Evolutionary conservation across 768 basidiomycete genomes (phyloP).

Genomic region (Boletus tomentosulus): DNA sequence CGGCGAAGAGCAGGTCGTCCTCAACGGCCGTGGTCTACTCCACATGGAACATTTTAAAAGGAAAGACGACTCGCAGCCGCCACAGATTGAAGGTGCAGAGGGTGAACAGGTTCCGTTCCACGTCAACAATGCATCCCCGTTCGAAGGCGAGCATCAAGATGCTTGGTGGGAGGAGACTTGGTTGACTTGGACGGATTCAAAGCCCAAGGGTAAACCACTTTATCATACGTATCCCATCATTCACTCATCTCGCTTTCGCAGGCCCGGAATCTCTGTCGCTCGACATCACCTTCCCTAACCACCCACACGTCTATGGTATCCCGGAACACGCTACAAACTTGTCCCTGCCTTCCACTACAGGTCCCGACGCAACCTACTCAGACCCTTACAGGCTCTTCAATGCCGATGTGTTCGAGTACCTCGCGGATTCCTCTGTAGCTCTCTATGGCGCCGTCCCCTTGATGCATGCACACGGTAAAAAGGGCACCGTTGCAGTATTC

Average conservation of each 20-base stretch:
- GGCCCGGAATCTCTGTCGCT: constrained; percentile 93
- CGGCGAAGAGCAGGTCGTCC: constrained; percentile 78
- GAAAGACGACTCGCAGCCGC: constrained; percentile 44
- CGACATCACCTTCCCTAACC: constrained; percentile 91
- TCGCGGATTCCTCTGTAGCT: constrained; percentile 70
- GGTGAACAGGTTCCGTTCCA: constrained; percentile 53
- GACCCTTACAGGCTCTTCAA: constrained; percentile 97
- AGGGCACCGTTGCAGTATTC: constrained; percentile 88
- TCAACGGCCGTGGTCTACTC: constrained; percentile 86
- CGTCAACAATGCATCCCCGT: constrained; percentile 64
- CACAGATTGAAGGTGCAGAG: constrained; percentile 36
- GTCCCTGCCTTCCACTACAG: constrained; percentile 83
- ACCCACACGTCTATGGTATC: constrained; percentile 90
- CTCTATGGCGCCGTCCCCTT: constrained; percentile 91
- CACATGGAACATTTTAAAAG: constrained; percentile 98
- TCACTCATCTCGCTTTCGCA: constrained; percentile 30
- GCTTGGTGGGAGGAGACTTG: constrained; percentile 90
- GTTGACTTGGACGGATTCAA: constrained; percentile 82
- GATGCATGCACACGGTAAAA: constrained; percentile 87
- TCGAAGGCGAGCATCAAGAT: constrained; percentile 82
- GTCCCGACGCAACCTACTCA: constrained; percentile 67
- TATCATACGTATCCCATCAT: background rate
- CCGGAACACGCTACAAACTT: constrained; percentile 93
- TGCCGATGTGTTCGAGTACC: constrained; percentile 94
- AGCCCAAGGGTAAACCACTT: constrained; percentile 77